Evolutionary conservation across 2,329 filamentous ascomycete species (phyloP).

Genomic region (Hypoxylon sp.): DNA sequence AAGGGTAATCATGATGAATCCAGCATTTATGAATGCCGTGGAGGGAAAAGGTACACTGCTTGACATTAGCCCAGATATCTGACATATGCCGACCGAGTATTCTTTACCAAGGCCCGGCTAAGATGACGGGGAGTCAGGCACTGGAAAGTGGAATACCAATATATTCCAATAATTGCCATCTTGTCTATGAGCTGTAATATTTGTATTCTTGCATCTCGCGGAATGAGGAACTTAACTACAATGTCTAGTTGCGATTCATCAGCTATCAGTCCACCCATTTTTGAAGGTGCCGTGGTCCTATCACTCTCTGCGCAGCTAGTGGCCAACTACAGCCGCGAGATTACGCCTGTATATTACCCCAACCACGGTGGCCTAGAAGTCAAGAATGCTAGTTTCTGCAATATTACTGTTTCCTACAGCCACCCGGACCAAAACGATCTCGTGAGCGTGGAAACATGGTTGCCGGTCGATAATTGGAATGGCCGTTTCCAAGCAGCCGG

Average conservation of each 20-base stretch:
- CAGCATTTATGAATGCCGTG: background rate
- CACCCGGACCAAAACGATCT: conserved; percentile 57
- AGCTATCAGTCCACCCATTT: conserved; percentile 5
- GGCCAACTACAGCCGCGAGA: conserved; percentile 37
- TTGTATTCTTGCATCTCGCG: background rate
- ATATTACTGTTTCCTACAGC: conserved; percentile 59
- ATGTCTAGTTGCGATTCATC: conserved; percentile 27
- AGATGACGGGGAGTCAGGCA: conserved; percentile 14
- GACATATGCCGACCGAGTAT: conserved; percentile 27
- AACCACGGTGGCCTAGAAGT: conserved; percentile 24
- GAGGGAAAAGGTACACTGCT: background rate
- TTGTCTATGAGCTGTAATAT: background rate
- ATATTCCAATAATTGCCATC: conserved; percentile 1
- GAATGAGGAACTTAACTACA: background rate
- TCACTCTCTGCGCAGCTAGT: conserved; percentile 30
- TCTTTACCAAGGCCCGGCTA: conserved; percentile 18
- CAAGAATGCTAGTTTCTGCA: conserved; percentile 53
- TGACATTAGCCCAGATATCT: conserved; percentile 10
- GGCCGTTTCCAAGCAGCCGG: conserved; percentile 56
- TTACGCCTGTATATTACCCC: conserved; percentile 33
- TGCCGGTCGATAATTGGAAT: conserved; percentile 55
- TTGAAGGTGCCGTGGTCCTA: conserved; percentile 17
- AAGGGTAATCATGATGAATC: background rate
- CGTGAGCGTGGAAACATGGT: conserved; percentile 55
- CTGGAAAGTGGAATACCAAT: background rate